Percentiles rank a stretch among this genome's conserved stretches.
Conservation (phyloP, 495 filamentous ascomycete genomes). For the Neurospora sp. region DNA sequence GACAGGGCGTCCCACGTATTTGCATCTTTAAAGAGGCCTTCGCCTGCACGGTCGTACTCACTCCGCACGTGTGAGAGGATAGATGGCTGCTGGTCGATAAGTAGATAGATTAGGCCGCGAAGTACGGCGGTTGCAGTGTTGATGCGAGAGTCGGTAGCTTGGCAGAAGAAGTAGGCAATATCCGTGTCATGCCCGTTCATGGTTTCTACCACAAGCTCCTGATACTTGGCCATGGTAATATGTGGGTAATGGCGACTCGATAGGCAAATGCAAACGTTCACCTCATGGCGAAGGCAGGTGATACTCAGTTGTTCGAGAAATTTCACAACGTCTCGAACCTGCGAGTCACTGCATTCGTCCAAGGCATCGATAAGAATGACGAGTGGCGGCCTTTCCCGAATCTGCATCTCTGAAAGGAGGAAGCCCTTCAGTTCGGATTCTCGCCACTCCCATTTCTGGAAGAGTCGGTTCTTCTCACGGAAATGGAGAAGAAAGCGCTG, state of each 20-base stretch:
- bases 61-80: too few species aligned
- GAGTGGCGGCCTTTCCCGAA: background rate
- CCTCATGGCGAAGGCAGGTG: background rate
- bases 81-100: too few species aligned
- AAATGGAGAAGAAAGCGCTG: background rate
- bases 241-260: slow-evolving; percentile 28
- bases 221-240: slow-evolving; percentile 5
- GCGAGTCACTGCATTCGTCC: background rate
- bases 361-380: background rate
- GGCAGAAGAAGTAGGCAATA: background rate
- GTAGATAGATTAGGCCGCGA: too few species aligned
- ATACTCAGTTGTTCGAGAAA: background rate
- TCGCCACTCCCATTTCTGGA: background rate
- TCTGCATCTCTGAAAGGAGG: background rate
- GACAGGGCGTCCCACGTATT: too few species aligned
- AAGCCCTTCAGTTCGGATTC: background rate
- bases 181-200: background rate
- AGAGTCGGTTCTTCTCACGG: background rate
- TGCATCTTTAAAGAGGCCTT: too few species aligned
- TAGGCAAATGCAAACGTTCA: slow-evolving; percentile 8
- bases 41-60: too few species aligned
- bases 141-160: too few species aligned
- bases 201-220: slow-evolving; percentile 6
- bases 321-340: background rate
- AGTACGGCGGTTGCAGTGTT: too few species aligned